These are phyloP conservation scores for Jaenimonas drosophilae DNA, from an alignment of 208 protist species.

Conservation along the genomic window DNA sequence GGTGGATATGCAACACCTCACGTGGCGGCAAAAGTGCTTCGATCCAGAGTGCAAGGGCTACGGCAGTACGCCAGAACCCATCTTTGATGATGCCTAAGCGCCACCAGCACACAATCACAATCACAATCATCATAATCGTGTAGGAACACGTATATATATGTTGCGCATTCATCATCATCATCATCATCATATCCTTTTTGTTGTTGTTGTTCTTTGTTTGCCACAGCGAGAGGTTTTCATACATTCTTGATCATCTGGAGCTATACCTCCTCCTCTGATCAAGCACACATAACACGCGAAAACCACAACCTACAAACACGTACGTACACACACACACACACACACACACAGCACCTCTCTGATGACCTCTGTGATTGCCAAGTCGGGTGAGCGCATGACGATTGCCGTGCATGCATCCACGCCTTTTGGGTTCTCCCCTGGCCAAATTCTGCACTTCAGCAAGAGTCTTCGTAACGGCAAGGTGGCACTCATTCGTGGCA, in stretches of 20 bases:
- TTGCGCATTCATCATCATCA: not conserved
- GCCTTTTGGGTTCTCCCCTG: conserved; percentile 50
- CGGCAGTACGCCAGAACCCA: conserved; percentile 10
- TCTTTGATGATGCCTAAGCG: no score
- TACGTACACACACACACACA: not conserved
- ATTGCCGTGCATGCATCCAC: conserved; percentile 23
- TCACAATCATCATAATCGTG: no score
- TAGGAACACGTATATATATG: not conserved
- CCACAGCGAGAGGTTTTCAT: no score
- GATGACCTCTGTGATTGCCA: conserved; percentile 19
- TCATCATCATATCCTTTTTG: not conserved
- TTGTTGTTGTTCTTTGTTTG: not conserved
- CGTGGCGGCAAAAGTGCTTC: conserved; percentile 74
- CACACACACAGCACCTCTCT: not conserved
- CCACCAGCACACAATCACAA: no score
- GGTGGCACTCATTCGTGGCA: conserved; percentile 71
- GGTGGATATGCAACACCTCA: conserved; percentile 21
- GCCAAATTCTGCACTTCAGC: conserved; percentile 79
- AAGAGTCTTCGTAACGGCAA: conserved; percentile 84
- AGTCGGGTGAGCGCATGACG: conserved; percentile 41
- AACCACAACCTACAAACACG: not conserved
- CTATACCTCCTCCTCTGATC: no score
- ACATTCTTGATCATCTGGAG: no score
- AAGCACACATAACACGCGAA: no score
- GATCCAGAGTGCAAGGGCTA: conserved; percentile 69